These are phyloP conservation scores for Glomus cerebriforme DNA, from an alignment of 192 early-diverging fungal genomes.

Conservation along the genomic window DNA sequence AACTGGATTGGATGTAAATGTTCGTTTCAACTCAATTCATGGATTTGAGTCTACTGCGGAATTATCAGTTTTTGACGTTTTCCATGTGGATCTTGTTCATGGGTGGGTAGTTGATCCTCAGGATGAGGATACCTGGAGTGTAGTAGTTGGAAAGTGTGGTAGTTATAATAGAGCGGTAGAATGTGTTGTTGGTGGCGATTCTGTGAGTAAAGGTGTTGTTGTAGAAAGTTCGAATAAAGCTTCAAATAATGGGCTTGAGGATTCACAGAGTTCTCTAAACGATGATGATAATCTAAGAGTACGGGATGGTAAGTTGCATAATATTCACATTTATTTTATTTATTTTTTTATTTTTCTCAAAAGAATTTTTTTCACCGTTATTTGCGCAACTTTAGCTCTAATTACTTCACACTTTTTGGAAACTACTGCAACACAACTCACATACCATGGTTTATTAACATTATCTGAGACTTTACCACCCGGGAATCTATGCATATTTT, in stretches of 20 bases:
- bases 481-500: conserved; percentile 71
- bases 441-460: conserved; percentile 72
- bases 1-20: conserved; percentile 78
- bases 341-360: too few species aligned
- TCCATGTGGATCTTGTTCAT: conserved; percentile 80
- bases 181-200: conserved; percentile 68
- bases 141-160: conserved; percentile 55
- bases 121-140: conserved; percentile 55
- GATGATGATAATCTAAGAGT: conserved; percentile 32
- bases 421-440: conserved; percentile 81
- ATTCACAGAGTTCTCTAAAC: not conserved
- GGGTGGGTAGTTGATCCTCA: conserved; percentile 84
- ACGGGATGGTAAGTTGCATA: conserved; percentile 28
- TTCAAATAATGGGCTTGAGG: not conserved
- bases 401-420: conserved; percentile 72
- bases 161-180: conserved; percentile 85
- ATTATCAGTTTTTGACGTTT: conserved; percentile 73
- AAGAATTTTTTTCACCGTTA: not conserved
- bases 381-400: conserved; percentile 38
- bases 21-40: conserved; percentile 73
- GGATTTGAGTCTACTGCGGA: conserved; percentile 76
- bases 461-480: conserved; percentile 64
- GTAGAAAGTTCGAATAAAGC: conserved; percentile 37
- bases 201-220: conserved; percentile 42
- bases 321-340: not conserved